These are phyloP conservation scores for Suaeda aralocaspica DNA, from an alignment of 148 eudicot species.

Conservation along the genomic window DNA sequence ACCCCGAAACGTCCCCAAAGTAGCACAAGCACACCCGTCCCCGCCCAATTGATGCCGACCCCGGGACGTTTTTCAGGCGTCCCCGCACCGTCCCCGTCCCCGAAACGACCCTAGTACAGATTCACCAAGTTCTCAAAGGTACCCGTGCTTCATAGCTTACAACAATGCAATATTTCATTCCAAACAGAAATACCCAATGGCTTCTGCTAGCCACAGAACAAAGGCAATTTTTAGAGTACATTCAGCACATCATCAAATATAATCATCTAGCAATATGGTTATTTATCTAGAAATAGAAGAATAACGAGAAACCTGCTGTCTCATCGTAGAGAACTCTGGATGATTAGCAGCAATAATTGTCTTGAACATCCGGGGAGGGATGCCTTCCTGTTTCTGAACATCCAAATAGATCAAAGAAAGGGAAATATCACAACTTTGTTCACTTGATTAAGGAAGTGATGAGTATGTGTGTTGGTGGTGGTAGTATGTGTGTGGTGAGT, in stretches of 20 bases:
- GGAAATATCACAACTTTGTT: no score
- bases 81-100: no score
- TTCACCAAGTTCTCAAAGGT: no score
- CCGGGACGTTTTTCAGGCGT: no score
- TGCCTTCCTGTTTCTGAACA: slow-evolving; percentile 85
- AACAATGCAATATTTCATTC: background rate
- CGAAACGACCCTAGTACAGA: no score
- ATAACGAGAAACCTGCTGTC: slow-evolving; percentile 69
- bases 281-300: background rate
- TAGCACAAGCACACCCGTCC: no score
- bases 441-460: no score
- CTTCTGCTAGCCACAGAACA: background rate
- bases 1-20: no score
- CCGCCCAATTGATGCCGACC: no score
- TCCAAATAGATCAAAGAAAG: slow-evolving; percentile 11
- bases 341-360: slow-evolving; percentile 95
- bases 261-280: background rate
- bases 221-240: background rate
- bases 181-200: background rate
- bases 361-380: slow-evolving; percentile 97
- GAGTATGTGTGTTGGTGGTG: no score
- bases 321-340: slow-evolving; percentile 95
- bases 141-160: no score
- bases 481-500: no score
- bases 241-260: background rate